Conservation (phyloP, 805 yeast species). For the Candida qinlingensis region DNA sequence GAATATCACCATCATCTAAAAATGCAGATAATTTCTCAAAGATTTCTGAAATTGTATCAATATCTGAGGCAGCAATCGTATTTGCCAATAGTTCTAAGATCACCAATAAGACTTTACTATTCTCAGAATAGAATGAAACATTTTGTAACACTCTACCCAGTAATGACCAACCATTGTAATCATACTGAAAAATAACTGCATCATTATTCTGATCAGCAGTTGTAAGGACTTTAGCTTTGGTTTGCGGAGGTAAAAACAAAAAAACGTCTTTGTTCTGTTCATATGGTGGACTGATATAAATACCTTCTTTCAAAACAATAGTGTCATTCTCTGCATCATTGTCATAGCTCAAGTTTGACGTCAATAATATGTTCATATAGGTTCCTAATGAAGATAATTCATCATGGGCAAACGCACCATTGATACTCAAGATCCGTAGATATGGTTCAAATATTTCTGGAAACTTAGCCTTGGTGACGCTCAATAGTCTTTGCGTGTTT, state of each 20-base stretch:
- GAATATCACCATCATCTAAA: slow-evolving; percentile 51
- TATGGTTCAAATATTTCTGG: slow-evolving; percentile 64
- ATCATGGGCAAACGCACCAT: slow-evolving; percentile 60
- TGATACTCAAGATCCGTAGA: slow-evolving; percentile 53
- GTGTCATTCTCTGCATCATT: slow-evolving; percentile 44
- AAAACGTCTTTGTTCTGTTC: slow-evolving; percentile 41
- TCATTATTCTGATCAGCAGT: slow-evolving; percentile 32
- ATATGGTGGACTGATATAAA: slow-evolving; percentile 53
- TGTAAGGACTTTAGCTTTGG: slow-evolving; percentile 68
- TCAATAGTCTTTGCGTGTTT: slow-evolving; percentile 29
- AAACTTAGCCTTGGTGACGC: slow-evolving; percentile 61
- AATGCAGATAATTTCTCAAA: slow-evolving; percentile 32
- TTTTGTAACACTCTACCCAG: slow-evolving; percentile 76
- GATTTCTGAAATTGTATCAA: slow-evolving; percentile 36
- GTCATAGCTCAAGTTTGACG: slow-evolving; percentile 38
- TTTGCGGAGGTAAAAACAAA: slow-evolving; percentile 45
- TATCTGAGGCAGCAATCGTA: slow-evolving; percentile 36
- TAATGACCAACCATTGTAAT: slow-evolving; percentile 83
- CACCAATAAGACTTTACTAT: slow-evolving; percentile 39
- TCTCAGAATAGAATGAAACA: slow-evolving; percentile 30
- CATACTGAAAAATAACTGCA: slow-evolving; percentile 61
- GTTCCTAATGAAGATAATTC: slow-evolving; percentile 56
- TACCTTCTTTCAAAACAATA: slow-evolving; percentile 41
- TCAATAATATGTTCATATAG: slow-evolving; percentile 46
- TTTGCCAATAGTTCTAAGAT: slow-evolving; percentile 47